Conservation (phyloP, 106 monocot species). For the Vanilla planifolia region DNA sequence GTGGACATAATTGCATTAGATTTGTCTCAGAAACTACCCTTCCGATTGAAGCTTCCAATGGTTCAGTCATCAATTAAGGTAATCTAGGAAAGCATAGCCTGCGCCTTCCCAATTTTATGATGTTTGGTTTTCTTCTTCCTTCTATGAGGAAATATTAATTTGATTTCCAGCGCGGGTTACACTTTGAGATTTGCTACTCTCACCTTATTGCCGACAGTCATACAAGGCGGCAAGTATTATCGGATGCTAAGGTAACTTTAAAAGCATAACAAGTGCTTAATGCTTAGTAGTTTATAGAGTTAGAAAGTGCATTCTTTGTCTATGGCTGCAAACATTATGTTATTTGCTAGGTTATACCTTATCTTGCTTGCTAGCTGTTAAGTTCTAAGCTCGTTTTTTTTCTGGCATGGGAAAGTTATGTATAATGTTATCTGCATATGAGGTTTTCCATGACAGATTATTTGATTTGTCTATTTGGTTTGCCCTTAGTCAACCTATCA, state of each 20-base stretch:
- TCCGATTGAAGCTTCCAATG: slow-evolving; percentile 60
- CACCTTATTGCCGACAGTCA: slow-evolving; percentile 39
- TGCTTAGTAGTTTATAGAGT: background rate
- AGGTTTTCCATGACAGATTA: too few species aligned
- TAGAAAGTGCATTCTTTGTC: background rate
- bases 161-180: slow-evolving; percentile 62
- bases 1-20: slow-evolving; percentile 82
- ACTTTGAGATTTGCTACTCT: slow-evolving; percentile 80
- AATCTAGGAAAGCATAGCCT: background rate
- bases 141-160: background rate
- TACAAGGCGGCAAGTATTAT: slow-evolving; percentile 44
- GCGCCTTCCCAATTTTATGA: background rate
- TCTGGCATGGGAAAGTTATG: background rate
- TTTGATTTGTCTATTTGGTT: too few species aligned
- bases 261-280: background rate
- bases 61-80: slow-evolving; percentile 78
- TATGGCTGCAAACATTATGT: background rate
- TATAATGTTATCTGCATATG: too few species aligned
- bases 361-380: background rate
- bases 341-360: background rate
- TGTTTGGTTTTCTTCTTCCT: background rate
- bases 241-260: slow-evolving; percentile 62
- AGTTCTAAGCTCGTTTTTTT: background rate
- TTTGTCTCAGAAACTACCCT: slow-evolving; percentile 80
- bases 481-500: too few species aligned